Evolutionary conservation across 495 filamentous ascomycete species (phyloP), one percentile per base, ranked within the genome.

Genomic region (Penicillium longicatenatum): DNA sequence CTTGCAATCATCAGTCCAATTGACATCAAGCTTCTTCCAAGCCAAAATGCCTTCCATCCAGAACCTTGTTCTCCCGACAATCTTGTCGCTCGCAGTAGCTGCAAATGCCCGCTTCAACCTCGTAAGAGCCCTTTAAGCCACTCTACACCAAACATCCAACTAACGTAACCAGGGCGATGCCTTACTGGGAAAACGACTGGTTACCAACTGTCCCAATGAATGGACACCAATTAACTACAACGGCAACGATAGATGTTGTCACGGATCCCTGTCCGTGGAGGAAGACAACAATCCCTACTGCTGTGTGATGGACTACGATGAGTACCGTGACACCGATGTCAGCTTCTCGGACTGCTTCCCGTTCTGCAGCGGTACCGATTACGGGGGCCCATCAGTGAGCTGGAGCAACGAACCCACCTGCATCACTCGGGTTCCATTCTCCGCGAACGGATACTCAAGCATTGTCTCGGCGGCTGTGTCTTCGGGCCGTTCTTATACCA

Each of bases 171-270:
- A 35, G 49, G 45, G 45, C 16, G 24, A 26, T 5, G 14, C 11
- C 6, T 5, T 48, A 2, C 16, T 48, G 7, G 45, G 45, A 22
- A 48, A 48, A 24, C 45, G 45, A 30, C 24, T 48, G 4, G 24
- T 48, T 17, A 48, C 45, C 6, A 48, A 51, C 31, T 51, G 49
- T 19, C 49, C 49, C 6, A 51, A 37, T 8, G 29, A 39, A 29
- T 51, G 49, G 49, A 35, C 17, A 11, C 30, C 30, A 21, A n/a
- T 51, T 10, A 51, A 35, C 49, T 35, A 51, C 31, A 39, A 51
- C 17, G 33, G 33, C 17, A 17, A 51, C 16, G 49, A 30, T 8
- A 26, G 10, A 35, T 51, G 49, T 31, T 51, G 49, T 12, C 33
- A 51, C 20, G 49, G 49, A 19, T 37, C 31, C 30, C 49, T 51